Evolutionary conservation across 2,329 filamentous ascomycete genomes (phyloP), one percentile per base, ranked within the genome.

Genomic region (Paradendryphiella salina): DNA sequence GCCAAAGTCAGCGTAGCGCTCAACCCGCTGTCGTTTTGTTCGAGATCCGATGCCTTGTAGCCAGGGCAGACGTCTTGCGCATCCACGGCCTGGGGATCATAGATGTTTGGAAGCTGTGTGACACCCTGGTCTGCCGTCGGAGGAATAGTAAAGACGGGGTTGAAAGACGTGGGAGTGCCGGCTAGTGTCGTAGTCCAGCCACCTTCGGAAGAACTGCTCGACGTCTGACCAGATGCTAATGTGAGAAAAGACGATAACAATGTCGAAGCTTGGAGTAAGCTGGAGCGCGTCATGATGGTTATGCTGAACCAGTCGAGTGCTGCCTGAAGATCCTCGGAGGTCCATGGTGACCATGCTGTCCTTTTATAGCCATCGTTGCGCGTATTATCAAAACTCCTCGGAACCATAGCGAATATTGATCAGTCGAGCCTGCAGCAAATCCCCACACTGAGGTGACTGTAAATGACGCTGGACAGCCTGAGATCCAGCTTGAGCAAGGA

Each of bases 41-140:
- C 59, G 9, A 85, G 74, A 52, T 78, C 72, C 2, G 75, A 79
- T 2, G 81, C 82, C 45, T 69, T 81, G 65, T 85, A 85, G 0
- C 83, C 82, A 2, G 83, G 82, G 59, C 82, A 94, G 1, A 83
- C 76, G 8, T 75, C 69, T 67, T 89, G 86, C 4, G 84, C 80
- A 67, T 88, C 76, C 43, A 84, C 73, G 8, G 86, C 85, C 45
- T 82, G 52, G 0, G 85, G 82, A 58, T 89, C 86, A 28, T 81
- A 61, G 58, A 88, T 80, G 64, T 88, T 89, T 26, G 86, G 82
- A 31, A 87, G 45, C 10, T 73, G 41, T 17, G 64, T 46, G 4
- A 58, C 64, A n/a, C 72, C 72, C 18, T 57, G 35, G 20, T 73
- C 71, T 8, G 68, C 70, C 9, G 65, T 64, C 2, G 72, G 65